Base-by-base conservation (phyloP, 768 basidiomycete genomes). In the Boletus rubroflammeus region DNA sequence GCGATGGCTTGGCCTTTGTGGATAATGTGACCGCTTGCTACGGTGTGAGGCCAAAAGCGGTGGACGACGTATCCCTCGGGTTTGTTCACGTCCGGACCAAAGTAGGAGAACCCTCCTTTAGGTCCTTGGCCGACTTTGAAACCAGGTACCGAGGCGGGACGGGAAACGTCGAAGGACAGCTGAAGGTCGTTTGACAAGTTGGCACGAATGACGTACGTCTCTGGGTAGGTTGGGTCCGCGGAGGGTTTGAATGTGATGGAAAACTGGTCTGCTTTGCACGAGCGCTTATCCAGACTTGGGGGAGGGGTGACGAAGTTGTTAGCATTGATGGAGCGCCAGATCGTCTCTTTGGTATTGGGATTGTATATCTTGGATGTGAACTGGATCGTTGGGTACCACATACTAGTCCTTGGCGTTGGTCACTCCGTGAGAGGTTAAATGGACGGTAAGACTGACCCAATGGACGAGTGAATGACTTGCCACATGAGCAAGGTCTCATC, bases 371-470 rank as follows among this genome's bases (percentile, higher is more conserved):
- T 96, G 84, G 86, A 94, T 5, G 85, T 90, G 71, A 98, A 92
- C 72, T 99, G 96, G 63, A 96, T 86, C 29, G 88, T 91, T 4
- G 97, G 94, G 67, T 90, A 95, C 85, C 95, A 94, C 56, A 98
- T 69, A 23, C 94, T 96, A 64, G 56, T 14, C 59, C 2, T 47
- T 54, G 49, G 46, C 7, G 55, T 62, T 48, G 60, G 55, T 51
- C 32, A 53, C 21, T 28, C 34, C 26, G 56, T 34, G n/a, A 34
- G 31, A 54, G 26, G 52, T 25, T 14, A 28, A 21, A 57, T 42
- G 53, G 41, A 61, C 6, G 44, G 39, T 23, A 35, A 53, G 43
- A 77, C 90, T 68, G 62, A 94, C 94, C 94, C 95, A 50, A 93
- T 81, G 28, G 88, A 78, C 1, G 91, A 93, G 74, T 94, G 88